Conservation (phyloP, 106 monocot genomes). For the Dendrobium huoshanense region DNA sequence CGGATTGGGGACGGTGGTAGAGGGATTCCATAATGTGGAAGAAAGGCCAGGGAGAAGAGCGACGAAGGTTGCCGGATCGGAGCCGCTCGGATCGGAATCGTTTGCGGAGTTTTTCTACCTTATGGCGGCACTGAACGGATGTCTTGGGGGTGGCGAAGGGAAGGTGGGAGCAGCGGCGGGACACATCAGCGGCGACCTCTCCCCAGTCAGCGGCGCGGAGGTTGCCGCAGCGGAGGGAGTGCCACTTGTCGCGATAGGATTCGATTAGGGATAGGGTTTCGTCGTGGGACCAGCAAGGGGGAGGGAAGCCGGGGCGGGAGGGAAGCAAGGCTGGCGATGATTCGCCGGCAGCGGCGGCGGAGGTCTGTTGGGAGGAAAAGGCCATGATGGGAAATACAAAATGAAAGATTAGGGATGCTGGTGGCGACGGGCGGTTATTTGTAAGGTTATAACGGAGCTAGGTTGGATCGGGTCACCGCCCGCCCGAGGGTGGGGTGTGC, state of each 20-base stretch:
- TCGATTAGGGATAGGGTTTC: slow-evolving; percentile 86
- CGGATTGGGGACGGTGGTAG: slow-evolving; percentile 17
- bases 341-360: neutral
- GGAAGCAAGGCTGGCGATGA: slow-evolving; percentile 1
- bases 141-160: slow-evolving; percentile 57
- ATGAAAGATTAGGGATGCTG: neutral
- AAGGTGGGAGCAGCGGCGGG: slow-evolving; percentile 32
- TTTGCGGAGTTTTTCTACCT: slow-evolving; percentile 98
- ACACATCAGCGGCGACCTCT: slow-evolving; percentile 63
- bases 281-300: slow-evolving; percentile 89
- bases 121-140: slow-evolving; percentile 97
- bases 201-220: slow-evolving; percentile 86
- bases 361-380: slow-evolving; percentile 5
- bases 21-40: slow-evolving; percentile 52
- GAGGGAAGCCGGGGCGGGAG: slow-evolving; percentile 59
- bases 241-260: slow-evolving; percentile 79
- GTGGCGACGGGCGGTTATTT: neutral
- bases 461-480: slow-evolving; percentile 1
- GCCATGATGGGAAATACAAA: neutral
- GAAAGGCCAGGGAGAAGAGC: slow-evolving; percentile 68
- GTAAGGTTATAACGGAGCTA: neutral
- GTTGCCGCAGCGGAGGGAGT: slow-evolving; percentile 59
- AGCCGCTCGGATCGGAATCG: slow-evolving; percentile 68
- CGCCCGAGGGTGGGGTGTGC: neutral
- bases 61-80: slow-evolving; percentile 24